Base-by-base conservation (phyloP, 1,284 basidiomycete genomes). In the Singerocomus rubriflavus region DNA sequence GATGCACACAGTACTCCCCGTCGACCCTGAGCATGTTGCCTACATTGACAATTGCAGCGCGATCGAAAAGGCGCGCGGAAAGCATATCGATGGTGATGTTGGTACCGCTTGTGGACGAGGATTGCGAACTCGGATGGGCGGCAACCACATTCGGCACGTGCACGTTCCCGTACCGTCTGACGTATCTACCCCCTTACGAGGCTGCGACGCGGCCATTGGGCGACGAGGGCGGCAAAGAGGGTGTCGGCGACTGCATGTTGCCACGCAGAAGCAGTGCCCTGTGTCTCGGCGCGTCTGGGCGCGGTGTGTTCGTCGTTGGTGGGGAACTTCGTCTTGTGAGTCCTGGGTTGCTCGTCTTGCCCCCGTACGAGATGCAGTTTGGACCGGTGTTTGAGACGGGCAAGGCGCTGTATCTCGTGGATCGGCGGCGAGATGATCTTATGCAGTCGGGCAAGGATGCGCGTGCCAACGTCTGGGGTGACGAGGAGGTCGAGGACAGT, bases 301-400 rank as follows among this genome's bases (percentile, higher is more conserved):
- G 62, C 1, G 62, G 66, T 0, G 38, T 68, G 29, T 63, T 49
- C 17, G 58, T 67, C 13, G 42, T 60, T 12, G 62, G 64, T 21
- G 27, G 44, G 42, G 63, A 55, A 27, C 40, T 68, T 0, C 52
- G 64, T 11, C 47, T 67, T 3, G 53, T 65, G 40, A 53, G 60
- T 37, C 64, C 63, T 1, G 61, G 49, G 1, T 27, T 67, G 10
- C 34, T 54, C 10, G 43, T 68, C 17, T 38, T 66, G 5, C 54
- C 58, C 13, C 64, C 66, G 13, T 62, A 47, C 46, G 62, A 64
- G 27, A 68, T 64, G 62, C 52, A 68, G 38, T 21, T 57, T 21
- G 66, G 64, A 9, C 66, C 62, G 7, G 53, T 52, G 6, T 64
- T 68, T 33, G 63, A 64, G 39, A 52, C 33, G 37, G 66, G 61